Evolutionary conservation across 1,284 basidiomycete species (phyloP), one percentile per base, ranked within the genome.

Genomic region (Pseudozyma tsukubaensis): DNA sequence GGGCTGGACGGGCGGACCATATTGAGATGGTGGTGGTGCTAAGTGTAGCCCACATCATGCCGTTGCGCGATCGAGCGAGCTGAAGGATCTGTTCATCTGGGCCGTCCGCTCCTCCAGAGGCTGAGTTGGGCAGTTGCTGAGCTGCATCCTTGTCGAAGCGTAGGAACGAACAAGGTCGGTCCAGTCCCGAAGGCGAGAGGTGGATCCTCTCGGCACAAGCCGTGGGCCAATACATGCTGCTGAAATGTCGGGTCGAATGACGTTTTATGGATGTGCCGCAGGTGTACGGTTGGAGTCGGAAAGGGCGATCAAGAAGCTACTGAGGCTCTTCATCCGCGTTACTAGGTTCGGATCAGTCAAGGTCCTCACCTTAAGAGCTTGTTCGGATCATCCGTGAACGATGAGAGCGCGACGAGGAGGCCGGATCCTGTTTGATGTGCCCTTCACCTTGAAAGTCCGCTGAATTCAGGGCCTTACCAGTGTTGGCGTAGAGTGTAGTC

Each of bases 141-240:
- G 65, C 71, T 12, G 71, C 71, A 60, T 73, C 71, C 47, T 55
- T 64, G 45, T 73, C 71, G 48, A 73, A 73, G 24, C 50, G 71
- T 1, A 73, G 45, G 40, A 67, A 73, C 55, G 50, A 36, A 4
- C 34, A 35, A 12, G 65, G 59, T n/a, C 37, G 57, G 18, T 69
- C 45, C n/a, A 75, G 65, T 42, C 78, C 80, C 12, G 76, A 74
- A 10, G 79, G 73, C 8, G 77, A 74, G 42, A 78, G 69, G 48
- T 76, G 72, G 19, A 81, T 66, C 49, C 81, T 64, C 53, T 77
- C 68, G 45, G 81, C 80, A 47, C 72, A 77, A 34, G 75, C 72
- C 9, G 72, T 79, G 18, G 82, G 82, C 82, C 82, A 83, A 48
- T 83, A 83, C 82, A 83, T 83, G 56, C 14, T 51, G 48, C 16